Base-by-base conservation (phyloP, 1,284 basidiomycete species). In the Cerrena zonata region DNA sequence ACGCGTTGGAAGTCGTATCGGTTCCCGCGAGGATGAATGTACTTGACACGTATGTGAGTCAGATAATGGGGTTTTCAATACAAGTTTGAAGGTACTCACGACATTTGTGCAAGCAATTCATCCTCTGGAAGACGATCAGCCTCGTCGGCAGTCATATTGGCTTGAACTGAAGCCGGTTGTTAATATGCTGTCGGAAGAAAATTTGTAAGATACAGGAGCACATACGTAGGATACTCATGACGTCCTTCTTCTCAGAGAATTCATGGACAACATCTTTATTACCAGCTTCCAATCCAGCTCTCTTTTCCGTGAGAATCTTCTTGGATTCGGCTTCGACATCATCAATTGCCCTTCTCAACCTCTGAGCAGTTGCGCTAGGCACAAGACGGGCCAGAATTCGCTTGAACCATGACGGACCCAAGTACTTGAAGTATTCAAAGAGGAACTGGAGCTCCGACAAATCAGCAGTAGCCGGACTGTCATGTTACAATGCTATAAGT, bases 191-290 rank as follows among this genome's bases (percentile, higher is more conserved):
- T n/a, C 4, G n/a, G n/a, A n/a, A 13, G 26, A 4, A 15, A 22
- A 22, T 5, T 12, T 10, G 38, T 21, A 23, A 36, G 30, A 30
- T 22, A 11, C 4, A 4, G 18, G n/a, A 30, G 2, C 12, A 55
- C 60, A 2, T 37, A 59, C 60, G 36, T 5, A 63, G 37, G 7
- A 63, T 52, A 36, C 54, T 60, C 60, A 63, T 61, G n/a, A 61
- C 47, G 45, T 61, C 60, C 52, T 58, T 58, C 7, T 54, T 59
- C 22, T 61, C 55, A 4, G 47, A 49, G 15, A 62, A 25, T 24
- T 61, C 51, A 21, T 51, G 41, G 39, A 52, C 51, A 13, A 54
- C 24, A 5, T 39, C 57, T 15, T 57, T 55, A 38, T 58, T 56
- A 1, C 56, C 57, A 1, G 42, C 34, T 19, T 42, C 25, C 13